Evolutionary conservation across 1,284 basidiomycete species (phyloP).

Genomic region (Fomitopsis palustris): DNA sequence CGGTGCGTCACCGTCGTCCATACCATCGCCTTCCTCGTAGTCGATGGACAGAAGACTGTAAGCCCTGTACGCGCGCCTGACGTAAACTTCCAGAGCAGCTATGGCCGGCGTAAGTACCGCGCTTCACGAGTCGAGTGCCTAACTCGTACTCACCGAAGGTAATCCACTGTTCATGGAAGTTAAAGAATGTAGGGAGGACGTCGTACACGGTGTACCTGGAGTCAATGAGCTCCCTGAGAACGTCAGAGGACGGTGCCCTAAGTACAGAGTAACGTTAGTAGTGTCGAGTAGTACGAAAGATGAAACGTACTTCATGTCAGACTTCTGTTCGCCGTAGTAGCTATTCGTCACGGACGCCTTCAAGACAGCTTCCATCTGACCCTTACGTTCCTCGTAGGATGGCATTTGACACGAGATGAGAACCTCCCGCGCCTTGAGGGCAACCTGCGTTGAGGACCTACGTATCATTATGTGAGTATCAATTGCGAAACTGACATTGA

Average conservation of each 20-base stretch:
- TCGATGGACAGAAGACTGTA: slow-evolving; percentile 92
- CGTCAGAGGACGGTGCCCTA: slow-evolving; percentile 81
- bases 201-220: slow-evolving; percentile 97
- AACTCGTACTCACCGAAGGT: slow-evolving; percentile 58
- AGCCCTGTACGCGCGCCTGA: slow-evolving; percentile 93
- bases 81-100: slow-evolving; percentile 96
- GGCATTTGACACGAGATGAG: slow-evolving; percentile 96
- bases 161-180: slow-evolving; percentile 80
- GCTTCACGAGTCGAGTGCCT: background rate
- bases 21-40: slow-evolving; percentile 84
- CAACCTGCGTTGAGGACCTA: slow-evolving; percentile 83
- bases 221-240: slow-evolving; percentile 92
- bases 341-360: slow-evolving; percentile 84
- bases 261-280: slow-evolving; percentile 2
- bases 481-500: slow-evolving; percentile 1
- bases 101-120: background rate
- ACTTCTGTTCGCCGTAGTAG: slow-evolving; percentile 86
- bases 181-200: slow-evolving; percentile 95
- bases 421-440: slow-evolving; percentile 96
- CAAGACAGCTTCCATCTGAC: slow-evolving; percentile 94
- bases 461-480: background rate
- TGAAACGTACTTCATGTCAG: slow-evolving; percentile 49
- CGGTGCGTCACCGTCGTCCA: slow-evolving; percentile 78
- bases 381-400: slow-evolving; percentile 90
- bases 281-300: background rate